A percentile compares a stretch with the other conserved stretches of the same genome.
Conservation (phyloP, 768 basidiomycete genomes). For the Rhodotorula paludigena region DNA sequence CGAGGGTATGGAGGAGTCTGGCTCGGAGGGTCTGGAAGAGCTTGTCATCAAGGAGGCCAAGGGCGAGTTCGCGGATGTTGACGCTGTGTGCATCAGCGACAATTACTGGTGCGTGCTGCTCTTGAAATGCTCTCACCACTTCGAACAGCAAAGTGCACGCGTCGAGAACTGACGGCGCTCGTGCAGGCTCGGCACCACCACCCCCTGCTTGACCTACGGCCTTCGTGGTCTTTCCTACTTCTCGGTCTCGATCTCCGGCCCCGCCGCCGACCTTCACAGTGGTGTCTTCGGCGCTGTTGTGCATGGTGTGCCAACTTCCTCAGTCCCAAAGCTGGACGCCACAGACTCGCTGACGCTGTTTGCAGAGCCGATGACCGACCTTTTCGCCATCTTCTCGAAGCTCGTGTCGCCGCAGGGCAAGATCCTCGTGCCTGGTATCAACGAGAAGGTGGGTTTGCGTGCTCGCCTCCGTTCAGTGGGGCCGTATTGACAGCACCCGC, state of each 20-base stretch:
- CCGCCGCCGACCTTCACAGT: slow-evolving; percentile 81
- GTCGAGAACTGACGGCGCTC: background rate
- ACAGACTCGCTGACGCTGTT: background rate
- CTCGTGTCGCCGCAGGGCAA: slow-evolving; percentile 73
- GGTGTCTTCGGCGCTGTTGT: slow-evolving; percentile 77
- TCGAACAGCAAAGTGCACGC: too few species aligned
- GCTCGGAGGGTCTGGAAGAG: slow-evolving; percentile 83
- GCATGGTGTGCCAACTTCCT: slow-evolving; percentile 52
- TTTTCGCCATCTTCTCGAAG: slow-evolving; percentile 73
- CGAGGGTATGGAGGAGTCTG: slow-evolving; percentile 87
- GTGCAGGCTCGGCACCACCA: slow-evolving; percentile 44
- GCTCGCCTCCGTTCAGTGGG: background rate
- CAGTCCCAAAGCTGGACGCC: background rate
- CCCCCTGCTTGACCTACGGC: slow-evolving; percentile 45
- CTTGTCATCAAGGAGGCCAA: slow-evolving; percentile 70
- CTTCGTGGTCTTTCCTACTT: slow-evolving; percentile 56
- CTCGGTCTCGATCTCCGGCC: slow-evolving; percentile 73
- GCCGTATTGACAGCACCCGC: background rate
- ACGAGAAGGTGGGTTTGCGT: slow-evolving; percentile 51
- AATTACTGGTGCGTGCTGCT: slow-evolving; percentile 69
- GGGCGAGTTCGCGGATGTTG: slow-evolving; percentile 78
- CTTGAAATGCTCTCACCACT: background rate
- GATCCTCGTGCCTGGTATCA: slow-evolving; percentile 82
- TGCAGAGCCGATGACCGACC: slow-evolving; percentile 80
- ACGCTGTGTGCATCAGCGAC: slow-evolving; percentile 86